Evolutionary conservation across 139 green algal species (phyloP).

Genomic region (Micractinium sp.): DNA sequence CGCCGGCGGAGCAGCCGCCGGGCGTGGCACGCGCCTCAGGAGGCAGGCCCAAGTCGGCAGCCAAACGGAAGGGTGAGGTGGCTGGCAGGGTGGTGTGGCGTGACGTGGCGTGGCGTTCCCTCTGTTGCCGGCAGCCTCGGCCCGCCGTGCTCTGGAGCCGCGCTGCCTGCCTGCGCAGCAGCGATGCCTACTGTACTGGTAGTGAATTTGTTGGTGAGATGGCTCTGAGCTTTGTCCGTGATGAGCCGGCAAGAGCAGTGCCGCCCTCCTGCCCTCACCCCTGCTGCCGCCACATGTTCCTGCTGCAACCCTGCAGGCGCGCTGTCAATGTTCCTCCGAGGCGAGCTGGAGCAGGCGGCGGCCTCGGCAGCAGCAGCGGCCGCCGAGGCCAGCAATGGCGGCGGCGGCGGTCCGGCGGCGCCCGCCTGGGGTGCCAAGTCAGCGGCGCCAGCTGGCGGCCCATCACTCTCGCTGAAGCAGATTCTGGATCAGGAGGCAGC

Average conservation of each 20-base stretch:
- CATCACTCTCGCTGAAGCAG: background rate
- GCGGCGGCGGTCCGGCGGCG: background rate
- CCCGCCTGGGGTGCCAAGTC: slow-evolving; percentile 36
- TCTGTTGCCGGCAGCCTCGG: background rate
- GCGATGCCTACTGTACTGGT: background rate
- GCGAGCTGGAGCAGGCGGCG: slow-evolving; percentile 45
- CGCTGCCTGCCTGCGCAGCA: background rate
- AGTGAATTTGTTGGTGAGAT: background rate
- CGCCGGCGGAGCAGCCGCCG: background rate
- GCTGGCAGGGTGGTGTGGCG: background rate
- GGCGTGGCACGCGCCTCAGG: no score
- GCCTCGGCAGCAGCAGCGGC: background rate
- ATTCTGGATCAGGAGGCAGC: slow-evolving; percentile 31
- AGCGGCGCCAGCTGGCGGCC: background rate
- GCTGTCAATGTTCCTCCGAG: slow-evolving; percentile 78
- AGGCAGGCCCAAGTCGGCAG: background rate
- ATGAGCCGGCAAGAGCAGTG: background rate
- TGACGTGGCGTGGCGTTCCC: background rate
- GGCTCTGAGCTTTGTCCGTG: background rate
- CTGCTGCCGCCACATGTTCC: background rate
- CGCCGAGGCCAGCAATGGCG: background rate
- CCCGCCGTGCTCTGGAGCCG: background rate
- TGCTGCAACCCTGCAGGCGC: slow-evolving; percentile 53
- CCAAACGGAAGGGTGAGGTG: slow-evolving; percentile 23
- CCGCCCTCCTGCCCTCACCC: background rate